A percentile compares a stretch with the other conserved stretches of the same genome.
phyloP scores from a whole-genome alignment of 305 asterid genomes.

The Rubia peregrina region DNA sequence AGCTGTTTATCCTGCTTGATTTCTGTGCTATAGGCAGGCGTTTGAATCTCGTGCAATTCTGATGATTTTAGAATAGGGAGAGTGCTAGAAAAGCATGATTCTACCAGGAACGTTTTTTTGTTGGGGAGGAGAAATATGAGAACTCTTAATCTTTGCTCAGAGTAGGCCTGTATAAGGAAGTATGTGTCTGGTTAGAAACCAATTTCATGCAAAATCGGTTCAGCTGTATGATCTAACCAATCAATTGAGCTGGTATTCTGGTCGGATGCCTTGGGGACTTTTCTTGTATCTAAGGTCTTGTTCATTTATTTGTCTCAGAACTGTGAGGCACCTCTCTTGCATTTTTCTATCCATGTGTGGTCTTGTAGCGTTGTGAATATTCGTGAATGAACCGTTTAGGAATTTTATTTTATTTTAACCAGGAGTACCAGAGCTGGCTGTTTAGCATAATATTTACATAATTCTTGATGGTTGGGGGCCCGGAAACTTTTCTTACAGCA shows the following conservation, averaged over 20 bases:
- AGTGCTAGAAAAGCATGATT: neutral
- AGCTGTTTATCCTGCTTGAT: neutral
- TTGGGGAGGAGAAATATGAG: neutral
- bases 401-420: neutral
- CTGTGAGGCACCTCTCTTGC: neutral
- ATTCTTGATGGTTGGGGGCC: neutral
- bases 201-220: neutral
- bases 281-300: neutral
- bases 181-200: neutral
- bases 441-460: neutral
- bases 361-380: neutral
- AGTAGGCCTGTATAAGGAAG: neutral
- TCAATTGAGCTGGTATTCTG: neutral
- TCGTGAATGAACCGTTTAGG: neutral
- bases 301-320: too few species aligned
- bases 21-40: neutral
- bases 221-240: too few species aligned
- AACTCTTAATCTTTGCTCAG: neutral
- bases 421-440: neutral
- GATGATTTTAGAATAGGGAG: neutral
- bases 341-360: neutral
- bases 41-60: neutral
- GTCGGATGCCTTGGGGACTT: neutral
- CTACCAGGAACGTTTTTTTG: constrained; percentile 1
- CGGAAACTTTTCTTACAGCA: neutral